Conservation (phyloP, 1,284 basidiomycete species). For the Ceratobasidium papillatum region DNA sequence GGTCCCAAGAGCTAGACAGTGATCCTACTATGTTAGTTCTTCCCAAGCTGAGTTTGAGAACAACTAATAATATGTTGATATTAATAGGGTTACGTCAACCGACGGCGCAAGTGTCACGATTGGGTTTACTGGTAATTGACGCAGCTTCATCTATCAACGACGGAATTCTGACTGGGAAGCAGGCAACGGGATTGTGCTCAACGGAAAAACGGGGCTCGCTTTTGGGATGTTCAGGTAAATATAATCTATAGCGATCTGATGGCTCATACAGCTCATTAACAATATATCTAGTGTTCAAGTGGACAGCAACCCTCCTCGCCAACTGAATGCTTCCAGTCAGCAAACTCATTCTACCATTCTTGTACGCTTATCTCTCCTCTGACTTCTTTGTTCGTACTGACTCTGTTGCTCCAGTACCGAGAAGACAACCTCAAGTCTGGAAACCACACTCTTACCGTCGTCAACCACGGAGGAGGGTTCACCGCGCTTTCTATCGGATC, state of each 20-base stretch:
- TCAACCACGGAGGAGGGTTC: conserved; percentile 7
- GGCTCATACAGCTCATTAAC: background rate
- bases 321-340: conserved; percentile 18
- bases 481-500: conserved; percentile 21
- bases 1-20: conserved; percentile 13
- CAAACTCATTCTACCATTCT: conserved; percentile 25
- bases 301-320: background rate
- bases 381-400: background rate
- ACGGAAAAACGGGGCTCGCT: conserved; percentile 1
- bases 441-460: conserved; percentile 17
- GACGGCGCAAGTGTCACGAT: conserved; percentile 27
- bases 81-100: conserved; percentile 21
- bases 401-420: conserved; percentile 11
- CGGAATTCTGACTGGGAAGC: background rate
- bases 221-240: conserved; percentile 28
- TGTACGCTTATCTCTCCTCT: background rate
- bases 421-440: conserved; percentile 20
- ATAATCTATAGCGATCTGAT: background rate
- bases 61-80: background rate
- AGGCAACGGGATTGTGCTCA: conserved; percentile 26
- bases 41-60: background rate
- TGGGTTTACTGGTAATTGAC: conserved; percentile 1
- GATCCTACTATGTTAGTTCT: conserved; percentile 11
- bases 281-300: conserved; percentile 9
- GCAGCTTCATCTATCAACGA: background rate